A percentile compares a stretch with the other conserved stretches of the same genome.
These are phyloP conservation scores for Musa acuminata DNA, from an alignment of 176 grass and related monocot genomes.

Conservation along the genomic window DNA sequence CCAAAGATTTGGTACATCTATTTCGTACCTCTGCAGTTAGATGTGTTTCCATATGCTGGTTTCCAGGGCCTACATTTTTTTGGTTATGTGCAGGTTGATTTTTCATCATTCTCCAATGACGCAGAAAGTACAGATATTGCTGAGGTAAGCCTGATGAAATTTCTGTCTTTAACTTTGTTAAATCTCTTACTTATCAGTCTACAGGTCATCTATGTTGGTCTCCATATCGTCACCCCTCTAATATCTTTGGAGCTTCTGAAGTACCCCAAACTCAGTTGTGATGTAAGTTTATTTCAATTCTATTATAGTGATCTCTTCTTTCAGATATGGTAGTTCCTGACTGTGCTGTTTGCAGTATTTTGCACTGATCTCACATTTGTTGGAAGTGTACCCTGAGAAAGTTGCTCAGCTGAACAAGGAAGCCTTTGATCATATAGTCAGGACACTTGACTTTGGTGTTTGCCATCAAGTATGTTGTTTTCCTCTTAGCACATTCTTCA, in stretches of 20 bases:
- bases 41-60: constrained; percentile 6
- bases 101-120: constrained; percentile 43
- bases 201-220: constrained; percentile 91
- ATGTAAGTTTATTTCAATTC: constrained; percentile 45
- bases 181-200: constrained; percentile 17
- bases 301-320: constrained; percentile 5
- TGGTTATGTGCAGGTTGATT: constrained; percentile 71
- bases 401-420: constrained; percentile 77
- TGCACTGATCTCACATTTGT: constrained; percentile 73
- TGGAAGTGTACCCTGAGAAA: constrained; percentile 98
- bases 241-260: constrained; percentile 98
- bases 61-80: background rate
- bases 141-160: constrained; percentile 43
- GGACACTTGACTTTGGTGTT: constrained; percentile 79
- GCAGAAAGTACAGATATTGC: constrained; percentile 77
- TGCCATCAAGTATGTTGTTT: constrained; percentile 55
- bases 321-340: constrained; percentile 1
- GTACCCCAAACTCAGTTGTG: constrained; percentile 92
- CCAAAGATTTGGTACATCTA: constrained; percentile 78
- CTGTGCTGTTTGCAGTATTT: constrained; percentile 70
- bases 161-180: constrained; percentile 5
- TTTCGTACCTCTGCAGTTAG: background rate
- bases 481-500: background rate
- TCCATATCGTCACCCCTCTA: constrained; percentile 90
- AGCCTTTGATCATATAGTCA: constrained; percentile 69